These are phyloP conservation scores for Wickerhamomyces bisporus DNA, from an alignment of 805 yeast genomes.

Conservation along the genomic window DNA sequence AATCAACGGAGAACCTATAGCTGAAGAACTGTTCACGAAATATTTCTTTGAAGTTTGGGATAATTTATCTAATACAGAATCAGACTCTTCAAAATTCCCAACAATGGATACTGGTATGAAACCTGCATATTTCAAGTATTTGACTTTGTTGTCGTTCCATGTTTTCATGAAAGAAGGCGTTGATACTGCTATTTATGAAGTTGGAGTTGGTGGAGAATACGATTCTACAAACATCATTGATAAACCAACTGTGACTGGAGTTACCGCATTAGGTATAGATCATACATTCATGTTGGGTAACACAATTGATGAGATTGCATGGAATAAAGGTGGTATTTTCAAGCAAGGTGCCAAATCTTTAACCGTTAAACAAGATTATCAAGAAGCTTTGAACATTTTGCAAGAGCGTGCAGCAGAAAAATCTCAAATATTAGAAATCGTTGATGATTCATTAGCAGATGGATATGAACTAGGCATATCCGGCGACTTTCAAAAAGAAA, in stretches of 20 bases:
- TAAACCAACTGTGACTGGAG: conserved; percentile 79
- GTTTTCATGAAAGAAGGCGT: conserved; percentile 83
- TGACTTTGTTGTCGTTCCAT: conserved; percentile 88
- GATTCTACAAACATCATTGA: conserved; percentile 92
- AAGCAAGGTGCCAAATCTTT: conserved; percentile 64
- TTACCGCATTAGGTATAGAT: conserved; percentile 84
- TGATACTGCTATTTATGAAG: conserved; percentile 93
- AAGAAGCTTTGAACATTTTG: conserved; percentile 52
- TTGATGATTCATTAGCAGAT: conserved; percentile 33
- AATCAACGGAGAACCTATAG: conserved; percentile 80
- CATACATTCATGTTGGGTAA: conserved; percentile 77
- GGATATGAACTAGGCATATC: conserved; percentile 56
- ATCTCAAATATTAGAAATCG: conserved; percentile 44
- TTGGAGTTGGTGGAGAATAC: conserved; percentile 96
- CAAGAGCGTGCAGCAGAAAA: conserved; percentile 66
- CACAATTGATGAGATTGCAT: conserved; percentile 84
- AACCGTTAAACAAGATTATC: conserved; percentile 50
- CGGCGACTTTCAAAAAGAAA: conserved; percentile 78
- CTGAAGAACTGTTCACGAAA: conserved; percentile 72
- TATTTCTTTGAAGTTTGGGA: conserved; percentile 97
- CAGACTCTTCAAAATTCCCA: conserved; percentile 59
- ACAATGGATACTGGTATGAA: conserved; percentile 67
- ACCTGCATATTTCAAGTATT: conserved; percentile 90
- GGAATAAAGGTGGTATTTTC: conserved; percentile 95
- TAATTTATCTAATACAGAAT: conserved; percentile 50